These are phyloP conservation scores for Gastroboletus turbinatus DNA, from an alignment of 1,284 basidiomycete genomes.

Conservation along the genomic window DNA sequence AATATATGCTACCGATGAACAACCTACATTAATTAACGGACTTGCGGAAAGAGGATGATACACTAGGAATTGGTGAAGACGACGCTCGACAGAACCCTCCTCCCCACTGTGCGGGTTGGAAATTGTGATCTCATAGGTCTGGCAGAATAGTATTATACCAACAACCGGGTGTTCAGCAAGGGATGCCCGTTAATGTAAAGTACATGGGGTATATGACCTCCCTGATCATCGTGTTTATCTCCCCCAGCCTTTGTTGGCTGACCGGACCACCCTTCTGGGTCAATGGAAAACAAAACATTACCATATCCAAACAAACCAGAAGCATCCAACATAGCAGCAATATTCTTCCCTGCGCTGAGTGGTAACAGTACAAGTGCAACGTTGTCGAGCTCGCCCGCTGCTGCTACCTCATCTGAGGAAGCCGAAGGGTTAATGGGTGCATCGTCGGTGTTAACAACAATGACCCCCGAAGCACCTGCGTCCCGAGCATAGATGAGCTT, in stretches of 20 bases:
- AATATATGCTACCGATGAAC: no score
- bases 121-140: background rate
- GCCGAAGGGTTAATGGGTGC: constrained; percentile 66
- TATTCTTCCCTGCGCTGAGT: constrained; percentile 46
- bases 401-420: constrained; percentile 51
- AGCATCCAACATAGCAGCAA: constrained; percentile 55
- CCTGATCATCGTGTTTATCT: constrained; percentile 6
- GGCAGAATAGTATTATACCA: constrained; percentile 42
- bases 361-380: constrained; percentile 63
- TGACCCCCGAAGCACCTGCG: constrained; percentile 71
- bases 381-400: constrained; percentile 56
- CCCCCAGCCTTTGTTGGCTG: constrained; percentile 24
- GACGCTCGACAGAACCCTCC: no score
- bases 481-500: constrained; percentile 67
- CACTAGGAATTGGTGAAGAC: no score
- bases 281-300: constrained; percentile 53
- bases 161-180: constrained; percentile 69
- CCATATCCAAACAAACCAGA: constrained; percentile 47
- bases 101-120: background rate
- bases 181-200: constrained; percentile 78
- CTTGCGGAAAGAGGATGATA: no score
- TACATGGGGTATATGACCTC: constrained; percentile 40
- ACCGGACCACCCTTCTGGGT: constrained; percentile 38
- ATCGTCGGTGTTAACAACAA: constrained; percentile 69
- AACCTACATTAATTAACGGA: no score